Evolutionary conservation across 192 early-diverging fungal genomes (phyloP).

Genomic region (Entophlyctis helioformis): DNA sequence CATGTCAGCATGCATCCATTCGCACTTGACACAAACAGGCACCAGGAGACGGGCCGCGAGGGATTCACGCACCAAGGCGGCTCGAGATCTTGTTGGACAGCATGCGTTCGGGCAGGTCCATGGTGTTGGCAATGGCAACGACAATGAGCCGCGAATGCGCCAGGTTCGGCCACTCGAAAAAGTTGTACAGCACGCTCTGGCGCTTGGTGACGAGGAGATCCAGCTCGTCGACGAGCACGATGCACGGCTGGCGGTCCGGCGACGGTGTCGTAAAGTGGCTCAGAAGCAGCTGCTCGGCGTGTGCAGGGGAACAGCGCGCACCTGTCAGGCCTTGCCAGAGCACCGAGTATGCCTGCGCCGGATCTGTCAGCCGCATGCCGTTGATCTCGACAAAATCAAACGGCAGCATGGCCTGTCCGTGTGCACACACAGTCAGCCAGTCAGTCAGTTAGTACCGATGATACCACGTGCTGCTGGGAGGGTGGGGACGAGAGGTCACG

Average conservation of each 20-base stretch:
- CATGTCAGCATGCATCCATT: no score
- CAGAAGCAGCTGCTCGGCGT: conserved; percentile 66
- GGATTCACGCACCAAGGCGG: conserved; percentile 53
- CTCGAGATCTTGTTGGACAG: conserved; percentile 80
- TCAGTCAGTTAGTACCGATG: no score
- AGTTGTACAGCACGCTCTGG: conserved; percentile 93
- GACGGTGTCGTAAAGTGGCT: conserved; percentile 49
- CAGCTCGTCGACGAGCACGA: conserved; percentile 94
- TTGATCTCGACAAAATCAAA: conserved; percentile 95
- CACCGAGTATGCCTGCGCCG: conserved; percentile 70
- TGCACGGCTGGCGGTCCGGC: conserved; percentile 29
- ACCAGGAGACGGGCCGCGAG: no score
- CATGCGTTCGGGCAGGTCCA: conserved; percentile 93
- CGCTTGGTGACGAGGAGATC: conserved; percentile 86
- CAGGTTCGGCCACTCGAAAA: conserved; percentile 94
- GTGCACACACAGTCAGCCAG: no score
- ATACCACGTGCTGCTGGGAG: no score
- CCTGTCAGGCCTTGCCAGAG: conserved; percentile 67
- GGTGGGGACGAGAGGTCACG: background rate
- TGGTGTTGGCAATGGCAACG: conserved; percentile 94
- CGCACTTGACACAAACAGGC: no score
- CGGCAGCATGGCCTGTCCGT: conserved; percentile 6
- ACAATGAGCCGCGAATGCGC: conserved; percentile 76
- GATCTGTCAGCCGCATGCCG: conserved; percentile 93
- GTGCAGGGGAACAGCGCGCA: conserved; percentile 50